Percentiles rank a stretch among this genome's conserved stretches.
phyloP scores from a whole-genome alignment of 2,329 filamentous ascomycete species.

The Xylaria sp. region DNA sequence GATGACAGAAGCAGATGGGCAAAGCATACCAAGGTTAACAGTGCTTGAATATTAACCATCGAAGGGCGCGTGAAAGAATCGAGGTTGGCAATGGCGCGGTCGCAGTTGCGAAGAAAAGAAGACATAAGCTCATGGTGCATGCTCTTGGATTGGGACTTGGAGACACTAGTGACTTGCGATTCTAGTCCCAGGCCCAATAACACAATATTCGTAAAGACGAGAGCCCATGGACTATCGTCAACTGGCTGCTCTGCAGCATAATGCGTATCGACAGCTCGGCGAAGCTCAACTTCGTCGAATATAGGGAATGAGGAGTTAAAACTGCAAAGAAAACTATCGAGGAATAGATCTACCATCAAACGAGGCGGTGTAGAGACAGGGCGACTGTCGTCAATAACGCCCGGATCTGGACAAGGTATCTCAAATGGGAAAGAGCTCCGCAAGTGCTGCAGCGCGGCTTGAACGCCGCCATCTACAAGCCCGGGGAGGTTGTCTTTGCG shows the following conservation, averaged over 20 bases:
- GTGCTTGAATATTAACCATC: slow-evolving; percentile 10
- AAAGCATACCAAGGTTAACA: slow-evolving; percentile 15
- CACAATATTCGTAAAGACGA: slow-evolving; percentile 16
- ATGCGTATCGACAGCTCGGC: slow-evolving; percentile 5
- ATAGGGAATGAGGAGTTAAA: slow-evolving; percentile 2
- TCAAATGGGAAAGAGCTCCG: slow-evolving; percentile 12
- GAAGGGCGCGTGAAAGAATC: slow-evolving; percentile 11
- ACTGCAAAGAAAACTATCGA: slow-evolving; percentile 9
- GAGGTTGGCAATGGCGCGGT: slow-evolving; percentile 18
- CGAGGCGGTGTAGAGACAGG: slow-evolving; percentile 11
- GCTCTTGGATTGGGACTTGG: slow-evolving; percentile 12
- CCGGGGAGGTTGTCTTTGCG: background rate
- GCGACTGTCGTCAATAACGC: slow-evolving; percentile 5
- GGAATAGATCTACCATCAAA: slow-evolving; percentile 13
- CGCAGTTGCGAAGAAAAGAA: slow-evolving; percentile 17
- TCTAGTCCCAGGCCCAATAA: slow-evolving; percentile 12
- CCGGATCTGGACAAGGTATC: background rate
- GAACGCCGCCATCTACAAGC: background rate
- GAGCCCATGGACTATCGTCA: slow-evolving; percentile 9
- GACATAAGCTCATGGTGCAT: slow-evolving; percentile 18
- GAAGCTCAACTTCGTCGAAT: slow-evolving; percentile 16
- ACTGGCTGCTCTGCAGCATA: slow-evolving; percentile 6
- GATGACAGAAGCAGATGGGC: background rate
- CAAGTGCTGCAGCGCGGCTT: slow-evolving; percentile 2
- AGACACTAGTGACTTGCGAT: slow-evolving; percentile 2